A percentile compares a stretch with the other conserved stretches of the same genome.
Conservation (phyloP, 441 rosid genomes). For the Manihot esculenta region DNA sequence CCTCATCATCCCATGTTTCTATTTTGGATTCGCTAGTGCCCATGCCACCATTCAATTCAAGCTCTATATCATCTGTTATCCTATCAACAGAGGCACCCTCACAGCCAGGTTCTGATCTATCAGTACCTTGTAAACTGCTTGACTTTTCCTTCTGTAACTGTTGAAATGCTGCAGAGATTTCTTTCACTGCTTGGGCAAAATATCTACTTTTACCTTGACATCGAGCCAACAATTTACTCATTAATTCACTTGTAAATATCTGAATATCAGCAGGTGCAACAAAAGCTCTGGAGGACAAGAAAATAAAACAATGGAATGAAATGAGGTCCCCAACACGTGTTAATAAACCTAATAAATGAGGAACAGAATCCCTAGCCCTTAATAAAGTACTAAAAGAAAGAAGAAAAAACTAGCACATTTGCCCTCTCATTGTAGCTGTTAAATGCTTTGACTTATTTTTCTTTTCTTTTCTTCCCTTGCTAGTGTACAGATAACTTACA, state of each 20-base stretch:
- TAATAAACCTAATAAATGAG: neutral
- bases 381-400: neutral
- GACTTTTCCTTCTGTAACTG: slow-evolving; percentile 53
- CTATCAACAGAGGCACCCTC: slow-evolving; percentile 49
- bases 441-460: no score
- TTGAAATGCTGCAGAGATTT: slow-evolving; percentile 77
- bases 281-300: slow-evolving; percentile 70
- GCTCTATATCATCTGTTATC: slow-evolving; percentile 43
- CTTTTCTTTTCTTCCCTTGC: no score
- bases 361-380: neutral
- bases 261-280: slow-evolving; percentile 86
- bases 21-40: slow-evolving; percentile 26
- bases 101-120: slow-evolving; percentile 35
- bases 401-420: neutral
- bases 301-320: slow-evolving; percentile 15
- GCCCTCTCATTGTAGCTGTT: no score
- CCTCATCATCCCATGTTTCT: slow-evolving; percentile 42
- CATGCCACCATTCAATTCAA: slow-evolving; percentile 36
- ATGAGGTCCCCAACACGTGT: neutral
- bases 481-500: no score
- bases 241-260: slow-evolving; percentile 76
- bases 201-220: slow-evolving; percentile 73
- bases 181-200: slow-evolving; percentile 84
- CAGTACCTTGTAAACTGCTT: slow-evolving; percentile 38
- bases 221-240: slow-evolving; percentile 65